Evolutionary conservation across 805 yeast species (phyloP).

Genomic region (Saccharomyces kudriavzevii): DNA sequence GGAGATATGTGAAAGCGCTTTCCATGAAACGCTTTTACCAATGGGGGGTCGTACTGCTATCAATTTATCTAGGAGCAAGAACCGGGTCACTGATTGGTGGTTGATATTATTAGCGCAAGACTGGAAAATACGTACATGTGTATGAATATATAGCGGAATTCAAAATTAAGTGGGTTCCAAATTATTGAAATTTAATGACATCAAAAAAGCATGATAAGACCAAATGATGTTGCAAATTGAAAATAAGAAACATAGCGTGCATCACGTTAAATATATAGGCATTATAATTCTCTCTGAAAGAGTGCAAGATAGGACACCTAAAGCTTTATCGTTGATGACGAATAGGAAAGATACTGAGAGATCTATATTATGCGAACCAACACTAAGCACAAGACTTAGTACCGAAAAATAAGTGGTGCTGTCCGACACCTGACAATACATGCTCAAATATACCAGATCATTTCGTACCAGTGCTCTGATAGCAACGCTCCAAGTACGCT

Average conservation of each 20-base stretch:
- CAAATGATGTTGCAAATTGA: background rate
- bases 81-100: slow-evolving; percentile 7
- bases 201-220: background rate
- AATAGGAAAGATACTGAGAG: background rate
- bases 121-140: background rate
- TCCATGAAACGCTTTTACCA: background rate
- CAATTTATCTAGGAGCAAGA: slow-evolving; percentile 9
- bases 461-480: background rate
- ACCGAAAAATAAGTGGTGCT: background rate
- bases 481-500: background rate
- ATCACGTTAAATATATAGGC: background rate
- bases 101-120: background rate
- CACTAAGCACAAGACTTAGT: background rate
- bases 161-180: background rate
- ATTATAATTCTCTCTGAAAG: background rate
- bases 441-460: background rate
- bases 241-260: background rate
- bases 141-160: background rate
- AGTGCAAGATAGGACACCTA: background rate
- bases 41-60: slow-evolving; percentile 7
- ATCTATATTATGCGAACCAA: background rate
- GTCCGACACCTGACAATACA: background rate
- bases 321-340: background rate
- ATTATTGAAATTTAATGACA: background rate
- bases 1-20: background rate